Percentiles rank a stretch among this genome's conserved stretches.
Evolutionary conservation across 2,329 filamentous ascomycete species (phyloP).

Genomic region (Didymella lethalis): DNA sequence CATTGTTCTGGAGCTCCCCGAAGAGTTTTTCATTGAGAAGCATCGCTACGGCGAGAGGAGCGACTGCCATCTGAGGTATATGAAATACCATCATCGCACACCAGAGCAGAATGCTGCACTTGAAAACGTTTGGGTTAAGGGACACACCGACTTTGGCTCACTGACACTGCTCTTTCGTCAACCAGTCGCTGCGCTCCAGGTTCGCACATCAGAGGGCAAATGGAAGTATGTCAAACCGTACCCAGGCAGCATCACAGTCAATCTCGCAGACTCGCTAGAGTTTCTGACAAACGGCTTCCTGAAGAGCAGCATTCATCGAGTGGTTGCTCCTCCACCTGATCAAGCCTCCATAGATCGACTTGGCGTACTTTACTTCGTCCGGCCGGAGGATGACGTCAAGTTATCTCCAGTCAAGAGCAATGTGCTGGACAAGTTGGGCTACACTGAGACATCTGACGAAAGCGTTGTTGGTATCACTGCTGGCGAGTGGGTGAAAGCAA

Average conservation of each 20-base stretch:
- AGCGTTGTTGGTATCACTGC: slow-evolving; percentile 25
- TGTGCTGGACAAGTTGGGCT: slow-evolving; percentile 25
- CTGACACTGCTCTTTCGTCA: slow-evolving; percentile 66
- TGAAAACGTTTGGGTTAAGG: slow-evolving; percentile 42
- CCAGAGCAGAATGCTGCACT: slow-evolving; percentile 55
- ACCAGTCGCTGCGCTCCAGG: slow-evolving; percentile 64
- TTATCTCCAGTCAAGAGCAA: slow-evolving; percentile 25
- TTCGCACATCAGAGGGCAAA: slow-evolving; percentile 43
- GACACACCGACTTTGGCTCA: slow-evolving; percentile 65
- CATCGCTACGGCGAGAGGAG: slow-evolving; percentile 65
- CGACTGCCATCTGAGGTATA: slow-evolving; percentile 68
- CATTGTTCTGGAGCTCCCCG: slow-evolving; percentile 65
- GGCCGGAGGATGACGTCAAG: slow-evolving; percentile 25
- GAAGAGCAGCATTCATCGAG: slow-evolving; percentile 59
- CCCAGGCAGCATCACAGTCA: slow-evolving; percentile 50
- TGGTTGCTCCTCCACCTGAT: slow-evolving; percentile 58
- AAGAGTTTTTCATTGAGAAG: slow-evolving; percentile 62
- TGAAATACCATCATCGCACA: slow-evolving; percentile 63
- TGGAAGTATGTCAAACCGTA: slow-evolving; percentile 53
- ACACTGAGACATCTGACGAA: slow-evolving; percentile 22
- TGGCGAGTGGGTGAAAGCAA: slow-evolving; percentile 30
- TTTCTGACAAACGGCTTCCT: slow-evolving; percentile 52
- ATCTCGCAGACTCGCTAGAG: slow-evolving; percentile 50
- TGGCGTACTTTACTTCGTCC: slow-evolving; percentile 30
- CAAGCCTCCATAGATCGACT: slow-evolving; percentile 55